These are phyloP conservation scores for Candida chilensis DNA, from an alignment of 805 yeast species.

Conservation along the genomic window DNA sequence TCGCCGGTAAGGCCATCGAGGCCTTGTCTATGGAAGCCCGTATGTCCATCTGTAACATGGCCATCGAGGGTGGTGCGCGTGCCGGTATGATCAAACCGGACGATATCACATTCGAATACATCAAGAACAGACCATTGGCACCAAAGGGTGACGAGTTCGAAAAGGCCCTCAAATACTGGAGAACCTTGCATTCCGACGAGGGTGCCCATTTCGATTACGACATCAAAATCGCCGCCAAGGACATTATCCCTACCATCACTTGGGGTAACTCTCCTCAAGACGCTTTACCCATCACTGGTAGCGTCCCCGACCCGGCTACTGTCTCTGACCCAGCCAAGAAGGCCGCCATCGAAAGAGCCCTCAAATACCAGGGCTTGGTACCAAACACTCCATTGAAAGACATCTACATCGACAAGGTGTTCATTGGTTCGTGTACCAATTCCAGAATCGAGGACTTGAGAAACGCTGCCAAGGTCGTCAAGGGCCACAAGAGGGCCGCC, in stretches of 20 bases:
- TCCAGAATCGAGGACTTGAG: conserved; percentile 95
- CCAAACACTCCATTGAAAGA: conserved; percentile 74
- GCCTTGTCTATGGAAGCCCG: conserved; percentile 92
- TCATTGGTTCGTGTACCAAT: conserved; percentile 97
- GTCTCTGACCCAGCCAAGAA: conserved; percentile 65
- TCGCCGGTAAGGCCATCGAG: conserved; percentile 92
- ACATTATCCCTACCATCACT: conserved; percentile 91
- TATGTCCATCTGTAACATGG: conserved; percentile 99
- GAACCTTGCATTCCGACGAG: conserved; percentile 75
- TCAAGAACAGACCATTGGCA: conserved; percentile 90
- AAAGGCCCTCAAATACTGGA: conserved; percentile 89
- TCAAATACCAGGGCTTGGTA: conserved; percentile 82
- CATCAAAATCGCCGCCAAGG: conserved; percentile 70
- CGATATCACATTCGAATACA: conserved; percentile 76
- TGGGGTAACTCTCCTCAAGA: conserved; percentile 99
- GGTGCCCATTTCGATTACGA: conserved; percentile 88
- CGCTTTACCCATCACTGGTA: conserved; percentile 87
- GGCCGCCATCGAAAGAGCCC: conserved; percentile 85
- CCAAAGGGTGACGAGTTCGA: conserved; percentile 95
- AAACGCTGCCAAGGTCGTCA: conserved; percentile 88
- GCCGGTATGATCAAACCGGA: conserved; percentile 99
- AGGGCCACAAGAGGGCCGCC: conserved; percentile 81
- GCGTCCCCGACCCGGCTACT: conserved; percentile 83
- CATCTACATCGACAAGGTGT: conserved; percentile 84
- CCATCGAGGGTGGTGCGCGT: conserved; percentile 98